phyloP scores from a whole-genome alignment of 1,284 basidiomycete genomes.

The Puccinia sorghi region DNA sequence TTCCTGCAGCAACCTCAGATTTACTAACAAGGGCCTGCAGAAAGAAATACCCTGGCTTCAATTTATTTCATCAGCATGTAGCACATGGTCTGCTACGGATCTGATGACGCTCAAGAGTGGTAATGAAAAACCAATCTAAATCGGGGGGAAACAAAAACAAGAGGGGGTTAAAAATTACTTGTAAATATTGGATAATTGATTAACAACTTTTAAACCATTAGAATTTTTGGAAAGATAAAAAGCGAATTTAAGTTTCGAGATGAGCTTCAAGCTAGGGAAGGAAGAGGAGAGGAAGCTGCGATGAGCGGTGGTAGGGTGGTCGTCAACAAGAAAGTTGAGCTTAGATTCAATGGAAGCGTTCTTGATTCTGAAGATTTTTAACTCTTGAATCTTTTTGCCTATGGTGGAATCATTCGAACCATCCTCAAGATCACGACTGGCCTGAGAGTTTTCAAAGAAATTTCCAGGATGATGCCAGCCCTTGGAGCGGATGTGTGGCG shows the following conservation, averaged over 20 bases:
- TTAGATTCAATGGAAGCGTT: slow-evolving; percentile 9
- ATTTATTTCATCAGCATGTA: too few species aligned
- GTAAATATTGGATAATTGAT: slow-evolving; percentile 15
- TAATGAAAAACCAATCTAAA: too few species aligned
- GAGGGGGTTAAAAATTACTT: not conserved
- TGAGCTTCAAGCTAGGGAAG: slow-evolving; percentile 42
- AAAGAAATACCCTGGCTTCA: too few species aligned
- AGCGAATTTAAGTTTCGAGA: slow-evolving; percentile 25
- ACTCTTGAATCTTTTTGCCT: not conserved
- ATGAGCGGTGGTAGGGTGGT: too few species aligned
- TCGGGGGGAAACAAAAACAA: not conserved
- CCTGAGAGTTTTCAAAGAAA: not conserved
- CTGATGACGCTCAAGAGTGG: too few species aligned
- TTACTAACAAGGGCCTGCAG: too few species aligned
- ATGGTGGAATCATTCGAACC: not conserved
- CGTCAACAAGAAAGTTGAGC: slow-evolving; percentile 12
- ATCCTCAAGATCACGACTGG: not conserved
- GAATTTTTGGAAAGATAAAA: slow-evolving; percentile 39
- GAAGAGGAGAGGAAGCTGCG: too few species aligned
- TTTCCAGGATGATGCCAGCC: not conserved
- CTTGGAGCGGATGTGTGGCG: too few species aligned
- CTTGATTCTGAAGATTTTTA: slow-evolving; percentile 3
- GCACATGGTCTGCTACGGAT: too few species aligned
- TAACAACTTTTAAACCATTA: slow-evolving; percentile 5
- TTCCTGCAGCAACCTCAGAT: too few species aligned